Conservation (phyloP, 352 stramenopile species). For the Globisporangium canariense region DNA sequence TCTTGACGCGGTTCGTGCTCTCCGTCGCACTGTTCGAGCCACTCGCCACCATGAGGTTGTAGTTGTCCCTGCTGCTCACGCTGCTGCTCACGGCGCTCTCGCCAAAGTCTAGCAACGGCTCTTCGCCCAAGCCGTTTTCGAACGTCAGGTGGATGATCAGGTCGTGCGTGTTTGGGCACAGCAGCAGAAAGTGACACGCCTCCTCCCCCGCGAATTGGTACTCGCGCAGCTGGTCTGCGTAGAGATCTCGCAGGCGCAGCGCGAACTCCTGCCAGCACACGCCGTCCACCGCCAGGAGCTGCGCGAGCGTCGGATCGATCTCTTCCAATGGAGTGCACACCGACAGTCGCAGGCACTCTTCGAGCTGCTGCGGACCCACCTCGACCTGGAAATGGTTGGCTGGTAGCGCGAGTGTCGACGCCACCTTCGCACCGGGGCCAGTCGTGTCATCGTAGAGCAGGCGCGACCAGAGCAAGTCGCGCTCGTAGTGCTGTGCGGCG, state of each 20-base stretch:
- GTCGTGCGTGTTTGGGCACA: constrained; percentile 81
- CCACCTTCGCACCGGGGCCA: constrained; percentile 47
- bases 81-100: constrained; percentile 22
- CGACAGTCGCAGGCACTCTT: constrained; percentile 79
- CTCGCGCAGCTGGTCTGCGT: constrained; percentile 75
- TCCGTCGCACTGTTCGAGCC: constrained; percentile 1
- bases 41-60: constrained; percentile 1
- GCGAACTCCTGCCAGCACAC: constrained; percentile 82
- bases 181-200: constrained; percentile 71
- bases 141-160: constrained; percentile 87
- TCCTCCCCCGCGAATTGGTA: constrained; percentile 81
- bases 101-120: constrained; percentile 9
- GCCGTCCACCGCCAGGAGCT: constrained; percentile 58
- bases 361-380: constrained; percentile 76
- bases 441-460: constrained; percentile 69
- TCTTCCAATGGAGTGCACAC: constrained; percentile 74
- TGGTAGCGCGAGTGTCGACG: constrained; percentile 46
- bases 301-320: constrained; percentile 70
- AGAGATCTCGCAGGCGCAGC: constrained; percentile 70
- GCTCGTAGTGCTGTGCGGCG: constrained; percentile 78
- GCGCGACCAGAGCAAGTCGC: constrained; percentile 82
- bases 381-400: constrained; percentile 64
- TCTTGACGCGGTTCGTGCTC: constrained; percentile 18
- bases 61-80: constrained; percentile 13
- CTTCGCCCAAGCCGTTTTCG: constrained; percentile 31